Conservation (phyloP, 1,284 basidiomycete species). For the Fomitopsis schrenkii region DNA sequence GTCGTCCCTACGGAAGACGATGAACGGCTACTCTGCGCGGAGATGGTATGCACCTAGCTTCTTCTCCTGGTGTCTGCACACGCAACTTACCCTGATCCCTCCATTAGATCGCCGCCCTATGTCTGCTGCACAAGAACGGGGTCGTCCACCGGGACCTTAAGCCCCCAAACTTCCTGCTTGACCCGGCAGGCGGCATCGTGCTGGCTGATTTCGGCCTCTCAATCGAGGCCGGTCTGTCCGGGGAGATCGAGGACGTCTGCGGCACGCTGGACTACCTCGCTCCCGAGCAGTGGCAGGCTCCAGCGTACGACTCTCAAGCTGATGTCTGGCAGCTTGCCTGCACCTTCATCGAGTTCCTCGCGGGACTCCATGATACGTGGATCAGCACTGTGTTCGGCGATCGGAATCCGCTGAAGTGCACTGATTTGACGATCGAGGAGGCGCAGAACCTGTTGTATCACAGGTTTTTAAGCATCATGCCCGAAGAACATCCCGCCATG, state of each 20-base stretch:
- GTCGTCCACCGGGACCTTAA: slow-evolving; percentile 25
- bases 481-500: too few relatives aligned
- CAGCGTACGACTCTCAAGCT: too few relatives aligned
- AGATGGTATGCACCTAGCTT: slow-evolving; percentile 10
- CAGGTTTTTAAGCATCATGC: too few relatives aligned
- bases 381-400: too few relatives aligned
- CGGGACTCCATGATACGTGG: too few relatives aligned
- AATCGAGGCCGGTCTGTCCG: slow-evolving; percentile 36
- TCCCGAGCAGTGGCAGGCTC: slow-evolving; percentile 11
- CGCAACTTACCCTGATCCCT: background rate
- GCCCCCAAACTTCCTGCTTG: slow-evolving; percentile 22
- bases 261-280: slow-evolving; percentile 21
- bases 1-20: background rate
- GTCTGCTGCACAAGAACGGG: slow-evolving; percentile 9
- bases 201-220: slow-evolving; percentile 20
- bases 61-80: background rate
- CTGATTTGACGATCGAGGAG: too few relatives aligned
- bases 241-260: background rate
- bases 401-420: too few relatives aligned
- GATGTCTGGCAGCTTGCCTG: too few relatives aligned
- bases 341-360: too few relatives aligned
- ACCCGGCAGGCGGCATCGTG: slow-evolving; percentile 13
- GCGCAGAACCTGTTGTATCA: too few relatives aligned
- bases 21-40: slow-evolving; percentile 11
- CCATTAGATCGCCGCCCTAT: slow-evolving; percentile 16